Base-by-base conservation (phyloP, 2,329 filamentous ascomycete species). In the Dothidotthia symphoricarpi region DNA sequence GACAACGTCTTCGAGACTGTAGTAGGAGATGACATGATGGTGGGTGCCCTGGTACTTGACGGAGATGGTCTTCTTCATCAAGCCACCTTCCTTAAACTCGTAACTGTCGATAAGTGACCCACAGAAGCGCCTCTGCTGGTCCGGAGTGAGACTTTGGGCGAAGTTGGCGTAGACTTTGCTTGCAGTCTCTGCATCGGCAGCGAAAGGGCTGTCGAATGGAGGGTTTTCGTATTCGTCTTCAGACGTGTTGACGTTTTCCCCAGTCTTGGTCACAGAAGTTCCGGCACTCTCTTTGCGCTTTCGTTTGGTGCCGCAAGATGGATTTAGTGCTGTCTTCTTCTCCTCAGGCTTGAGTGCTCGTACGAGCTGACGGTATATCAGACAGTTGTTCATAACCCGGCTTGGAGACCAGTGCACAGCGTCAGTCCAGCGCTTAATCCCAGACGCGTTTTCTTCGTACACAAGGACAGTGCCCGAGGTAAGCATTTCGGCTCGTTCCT, bases 341-440 rank as follows among this genome's bases (percentile, higher is more conserved):
- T 67, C 63, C 28, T 65, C 63, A 3, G 63, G 63, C 34, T 63
- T 64, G 16, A 64, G 36, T 3, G 62, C 62, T 22, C 62, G 57
- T 10, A 61, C 57, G 3, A 94, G 76, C 63, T 95, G 87, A 19
- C 88, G 82, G 59, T 95, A 95, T 51, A 94, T 80, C 28, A 95
- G 76, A 54, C 88, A 94, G 61, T 93, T 93, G 41, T 84, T 85
- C 31, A 91, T 74, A 31, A 94, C 91, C 12, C 86, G 83, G 65
- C 84, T 94, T 0, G 90, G 90, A 53, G 87, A 94, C 90, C 90
- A 96, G 6, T 85, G 83, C 9, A 91, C 81, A 11, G 90, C 89
- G 53, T 96, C 90, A 0, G 89, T 95, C 90, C 90, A 96, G 39
- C 90, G 78, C 70, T 94, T 94, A 69, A 95, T 95, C 4, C 88